Percentiles rank a stretch among this genome's conserved stretches.
Conservation (phyloP, 805 yeast genomes). For the Torulaspora gathmanii region DNA sequence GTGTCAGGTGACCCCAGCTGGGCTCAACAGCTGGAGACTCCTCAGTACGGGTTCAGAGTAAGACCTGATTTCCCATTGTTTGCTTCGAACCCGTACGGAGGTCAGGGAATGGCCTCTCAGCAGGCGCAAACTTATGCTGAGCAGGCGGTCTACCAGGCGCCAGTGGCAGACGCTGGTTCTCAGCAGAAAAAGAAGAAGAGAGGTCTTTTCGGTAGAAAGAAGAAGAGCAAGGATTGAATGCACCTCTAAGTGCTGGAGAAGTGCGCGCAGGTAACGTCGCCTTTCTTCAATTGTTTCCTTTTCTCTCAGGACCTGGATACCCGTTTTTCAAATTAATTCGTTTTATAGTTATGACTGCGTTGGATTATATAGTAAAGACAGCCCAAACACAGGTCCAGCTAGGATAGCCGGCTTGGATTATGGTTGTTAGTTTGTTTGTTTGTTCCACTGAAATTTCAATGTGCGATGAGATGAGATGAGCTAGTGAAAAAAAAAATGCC, state of each 20-base stretch:
- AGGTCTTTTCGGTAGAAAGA: constrained; percentile 74
- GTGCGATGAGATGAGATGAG: constrained; percentile 30
- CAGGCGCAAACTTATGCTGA: constrained; percentile 38
- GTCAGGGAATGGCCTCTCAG: constrained; percentile 19
- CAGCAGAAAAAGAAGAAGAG: constrained; percentile 66
- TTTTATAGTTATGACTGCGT: neutral
- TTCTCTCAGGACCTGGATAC: neutral
- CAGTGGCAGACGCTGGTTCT: constrained; percentile 33
- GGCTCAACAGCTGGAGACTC: constrained; percentile 76
- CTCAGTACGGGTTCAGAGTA: constrained; percentile 77
- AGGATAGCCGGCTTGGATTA: too few relatives aligned
- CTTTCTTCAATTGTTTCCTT: neutral
- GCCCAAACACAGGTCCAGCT: neutral
- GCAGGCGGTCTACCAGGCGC: constrained; percentile 60
- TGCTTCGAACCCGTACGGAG: constrained; percentile 27
- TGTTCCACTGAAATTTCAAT: neutral
- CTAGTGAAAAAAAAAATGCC: constrained; percentile 5
- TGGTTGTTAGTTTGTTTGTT: neutral
- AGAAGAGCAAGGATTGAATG: constrained; percentile 33
- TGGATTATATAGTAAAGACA: neutral
- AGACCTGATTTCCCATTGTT: constrained; percentile 60
- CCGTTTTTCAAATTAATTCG: neutral
- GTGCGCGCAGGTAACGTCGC: constrained; percentile 9
- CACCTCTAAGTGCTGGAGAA: neutral
- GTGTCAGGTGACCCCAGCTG: constrained; percentile 72